Percentiles rank a stretch among this genome's conserved stretches.
phyloP scores from a whole-genome alignment of 345 rosid species.

The Raphanus raphanistrum region DNA sequence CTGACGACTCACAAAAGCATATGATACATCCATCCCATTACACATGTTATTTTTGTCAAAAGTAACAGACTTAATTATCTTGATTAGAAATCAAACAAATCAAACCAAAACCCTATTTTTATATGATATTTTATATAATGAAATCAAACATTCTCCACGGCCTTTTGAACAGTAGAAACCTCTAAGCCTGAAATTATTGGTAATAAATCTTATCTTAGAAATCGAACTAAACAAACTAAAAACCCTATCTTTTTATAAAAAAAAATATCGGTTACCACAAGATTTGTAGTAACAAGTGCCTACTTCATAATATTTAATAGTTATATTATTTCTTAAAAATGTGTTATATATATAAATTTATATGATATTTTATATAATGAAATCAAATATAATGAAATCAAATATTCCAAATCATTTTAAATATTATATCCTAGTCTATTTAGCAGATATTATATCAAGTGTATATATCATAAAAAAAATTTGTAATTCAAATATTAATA shows the following conservation, averaged over 20 bases:
- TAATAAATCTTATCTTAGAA: not conserved
- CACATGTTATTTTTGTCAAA: not conserved
- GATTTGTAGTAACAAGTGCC: not conserved
- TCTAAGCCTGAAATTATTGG: too few species aligned
- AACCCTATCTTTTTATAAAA: not conserved
- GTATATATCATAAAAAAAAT: not conserved
- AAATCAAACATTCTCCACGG: not conserved
- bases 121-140: not conserved
- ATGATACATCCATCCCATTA: not conserved
- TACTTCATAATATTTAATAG: not conserved
- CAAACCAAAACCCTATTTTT: not conserved
- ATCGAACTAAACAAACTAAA: not conserved
- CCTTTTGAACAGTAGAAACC: too few species aligned
- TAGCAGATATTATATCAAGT: not conserved
- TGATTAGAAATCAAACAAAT: not conserved
- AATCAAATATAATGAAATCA: not conserved
- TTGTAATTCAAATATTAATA: not conserved
- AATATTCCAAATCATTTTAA: not conserved
- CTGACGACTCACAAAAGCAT: not conserved
- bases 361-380: not conserved
- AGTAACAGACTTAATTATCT: not conserved
- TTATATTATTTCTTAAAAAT: not conserved
- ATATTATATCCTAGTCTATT: not conserved
- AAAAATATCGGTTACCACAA: not conserved
- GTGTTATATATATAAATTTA: not conserved